Base-by-base conservation (phyloP, 108 stramenopile species). In the Hondaea fermentalgiana region DNA sequence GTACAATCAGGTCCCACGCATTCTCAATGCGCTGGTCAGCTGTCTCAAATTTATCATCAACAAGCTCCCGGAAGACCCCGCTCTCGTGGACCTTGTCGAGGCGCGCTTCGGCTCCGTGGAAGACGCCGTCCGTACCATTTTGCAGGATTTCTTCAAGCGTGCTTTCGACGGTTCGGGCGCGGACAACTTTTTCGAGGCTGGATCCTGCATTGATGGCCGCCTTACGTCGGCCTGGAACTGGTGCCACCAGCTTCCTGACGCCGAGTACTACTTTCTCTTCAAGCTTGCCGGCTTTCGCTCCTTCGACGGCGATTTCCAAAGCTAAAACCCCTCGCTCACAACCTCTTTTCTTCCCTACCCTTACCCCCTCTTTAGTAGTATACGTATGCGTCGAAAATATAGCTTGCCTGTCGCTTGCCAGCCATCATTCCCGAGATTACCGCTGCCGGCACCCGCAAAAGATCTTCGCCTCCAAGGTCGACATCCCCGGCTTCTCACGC, bases 161-260 rank as follows among this genome's bases (percentile, higher is more conserved):
- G 96, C 95, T 45, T 96, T 96, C 91, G 96, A 96, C 72, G 96
- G 96, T 5, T 88, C 88, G 72, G 96, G 96, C 5, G 95, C 93
- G 5, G 94, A 95, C 90, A 95, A 95, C 87, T 95, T 93, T 87
- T 96, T 93, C 89, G 96, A 96, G 72, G 96, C 96, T 4, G 96
- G 96, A 17, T 92, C 91, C 59, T 96, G 96, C 90, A 94, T 96
- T 21, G 96, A 96, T 88, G 96, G 96, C 21, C 72, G 96, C 44
- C 91, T 96, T 51, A 96, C 96, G 0, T 93, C 92, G 55, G 95
- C 96, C 23, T 96, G 96, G 96, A 95, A 96, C 83, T 96, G 96
- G 96, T 96, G 96, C 72, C 94, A 94, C 28, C 93, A 95, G 87
- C 89, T 96, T 35, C 90, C 91, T 35, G 60, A 88, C 17, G 95